A percentile compares a stretch with the other conserved stretches of the same genome.
Conservation (phyloP, 148 eudicot species). For the Rhododendron ovatum region DNA sequence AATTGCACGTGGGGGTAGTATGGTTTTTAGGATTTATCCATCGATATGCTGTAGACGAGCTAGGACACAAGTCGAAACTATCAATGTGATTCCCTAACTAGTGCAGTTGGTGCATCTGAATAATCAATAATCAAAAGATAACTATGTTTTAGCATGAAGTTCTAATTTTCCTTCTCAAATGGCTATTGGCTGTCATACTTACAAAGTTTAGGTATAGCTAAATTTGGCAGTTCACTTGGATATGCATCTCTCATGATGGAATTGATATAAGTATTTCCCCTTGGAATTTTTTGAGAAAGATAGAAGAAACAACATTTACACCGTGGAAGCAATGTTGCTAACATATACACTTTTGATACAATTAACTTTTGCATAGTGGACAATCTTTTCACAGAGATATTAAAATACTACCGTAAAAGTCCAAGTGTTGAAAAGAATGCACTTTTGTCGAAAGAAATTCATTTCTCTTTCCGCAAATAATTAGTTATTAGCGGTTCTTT, state of each 20-base stretch:
- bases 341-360: background rate
- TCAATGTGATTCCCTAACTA: too few species aligned
- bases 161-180: background rate
- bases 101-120: background rate
- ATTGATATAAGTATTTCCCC: background rate
- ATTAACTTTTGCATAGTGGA: background rate
- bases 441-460: background rate
- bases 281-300: background rate
- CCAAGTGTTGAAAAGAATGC: background rate
- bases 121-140: background rate
- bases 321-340: background rate
- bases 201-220: background rate
- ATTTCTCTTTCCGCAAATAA: background rate
- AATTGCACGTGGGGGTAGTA: background rate
- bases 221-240: background rate
- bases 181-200: background rate
- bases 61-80: too few species aligned
- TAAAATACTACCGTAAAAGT: background rate
- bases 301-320: background rate
- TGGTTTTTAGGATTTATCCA: background rate
- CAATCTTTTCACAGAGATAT: background rate
- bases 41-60: too few species aligned
- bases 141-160: background rate
- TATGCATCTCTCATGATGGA: background rate
- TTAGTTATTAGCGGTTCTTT: background rate